Base-by-base conservation (phyloP, 2,329 filamentous ascomycete genomes). In the Aspergillus puulaauensis region DNA sequence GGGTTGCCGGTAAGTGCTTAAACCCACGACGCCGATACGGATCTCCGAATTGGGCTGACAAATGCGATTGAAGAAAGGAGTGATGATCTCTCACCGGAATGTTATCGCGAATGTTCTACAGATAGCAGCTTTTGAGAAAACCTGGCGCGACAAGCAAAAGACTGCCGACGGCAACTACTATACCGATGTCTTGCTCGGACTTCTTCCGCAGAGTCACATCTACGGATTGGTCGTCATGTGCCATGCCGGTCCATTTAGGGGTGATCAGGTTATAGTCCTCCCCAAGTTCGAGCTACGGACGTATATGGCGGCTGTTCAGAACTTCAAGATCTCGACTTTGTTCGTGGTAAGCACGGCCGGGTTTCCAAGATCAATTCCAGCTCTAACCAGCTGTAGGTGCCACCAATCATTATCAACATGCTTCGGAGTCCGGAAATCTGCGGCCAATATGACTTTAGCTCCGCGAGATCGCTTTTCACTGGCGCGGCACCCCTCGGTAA, bases 121-220 rank as follows among this genome's bases (percentile, higher is more conserved):
- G 70, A 80, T 87, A 54, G 69, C 67, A 6, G 68, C 80, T 0
- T 86, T 75, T 60, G 85, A 88, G 44, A 70, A 75, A 33, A 65
- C 70, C 1, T 67, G 65, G 43, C 70, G 75, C 7, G 61, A 67
- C 3, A 39, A 41, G 2, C 52, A 65, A 27, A 61, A 51, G 11
- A 41, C 58, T 64, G 66, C 59, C 64, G 83, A 63, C 68, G 79
- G 73, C 0, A 75, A 57, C 76, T 39, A 87, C 83, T 44, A 82
- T 62, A 81, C 75, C 0, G 83, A 86, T 52, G 78, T 82, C 19
- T 76, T 73, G 2, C 81, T 93, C 0, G 90, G 89, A 5, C 78
- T 93, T n/a, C 78, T 93, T 0, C 90, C 90, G 0, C 85, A 91
- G 68, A 92, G 88, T 63, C 91, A 96, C 67, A 95, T 95, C 62